These are phyloP conservation scores for Fusarium stilboides DNA, from an alignment of 2,329 filamentous ascomycete genomes.

Conservation along the genomic window DNA sequence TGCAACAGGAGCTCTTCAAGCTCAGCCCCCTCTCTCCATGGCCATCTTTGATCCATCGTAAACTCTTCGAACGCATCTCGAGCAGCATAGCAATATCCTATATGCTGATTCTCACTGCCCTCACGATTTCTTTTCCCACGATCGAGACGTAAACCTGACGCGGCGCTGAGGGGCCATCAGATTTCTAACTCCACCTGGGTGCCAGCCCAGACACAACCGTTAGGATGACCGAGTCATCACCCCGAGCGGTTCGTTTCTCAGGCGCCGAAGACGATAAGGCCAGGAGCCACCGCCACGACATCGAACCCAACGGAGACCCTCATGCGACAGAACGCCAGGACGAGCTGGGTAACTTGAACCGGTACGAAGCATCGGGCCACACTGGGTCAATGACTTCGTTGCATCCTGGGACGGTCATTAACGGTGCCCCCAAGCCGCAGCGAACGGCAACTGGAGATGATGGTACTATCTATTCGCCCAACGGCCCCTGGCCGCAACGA, in stretches of 20 bases:
- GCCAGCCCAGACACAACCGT: conserved; percentile 35
- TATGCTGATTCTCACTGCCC: conserved; percentile 26
- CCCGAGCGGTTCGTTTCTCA: conserved; percentile 71
- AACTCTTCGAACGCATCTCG: conserved; percentile 33
- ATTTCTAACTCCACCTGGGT: conserved; percentile 36
- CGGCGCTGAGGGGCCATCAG: conserved; percentile 43
- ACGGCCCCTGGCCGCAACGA: conserved; percentile 69
- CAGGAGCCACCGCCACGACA: conserved; percentile 56
- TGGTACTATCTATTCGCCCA: conserved; percentile 48
- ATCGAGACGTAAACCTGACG: conserved; percentile 30
- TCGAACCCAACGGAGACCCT: conserved; percentile 56
- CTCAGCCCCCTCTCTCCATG: conserved; percentile 44
- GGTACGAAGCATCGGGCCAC: conserved; percentile 61
- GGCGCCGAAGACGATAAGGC: conserved; percentile 65
- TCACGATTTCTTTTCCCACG: conserved; percentile 16
- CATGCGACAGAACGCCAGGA: conserved; percentile 66
- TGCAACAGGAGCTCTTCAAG: conserved; percentile 47
- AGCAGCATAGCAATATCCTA: conserved; percentile 18
- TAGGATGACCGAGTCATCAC: conserved; percentile 64
- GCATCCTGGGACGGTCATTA: conserved; percentile 57
- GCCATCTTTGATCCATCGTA: conserved; percentile 47
- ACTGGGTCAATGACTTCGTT: conserved; percentile 62
- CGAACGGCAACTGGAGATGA: conserved; percentile 54
- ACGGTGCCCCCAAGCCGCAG: conserved; percentile 60
- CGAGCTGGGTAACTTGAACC: conserved; percentile 61